Evolutionary conservation across 441 rosid genomes (phyloP), one percentile per base, ranked within the genome.

Genomic region (Mallotus japonicus): DNA sequence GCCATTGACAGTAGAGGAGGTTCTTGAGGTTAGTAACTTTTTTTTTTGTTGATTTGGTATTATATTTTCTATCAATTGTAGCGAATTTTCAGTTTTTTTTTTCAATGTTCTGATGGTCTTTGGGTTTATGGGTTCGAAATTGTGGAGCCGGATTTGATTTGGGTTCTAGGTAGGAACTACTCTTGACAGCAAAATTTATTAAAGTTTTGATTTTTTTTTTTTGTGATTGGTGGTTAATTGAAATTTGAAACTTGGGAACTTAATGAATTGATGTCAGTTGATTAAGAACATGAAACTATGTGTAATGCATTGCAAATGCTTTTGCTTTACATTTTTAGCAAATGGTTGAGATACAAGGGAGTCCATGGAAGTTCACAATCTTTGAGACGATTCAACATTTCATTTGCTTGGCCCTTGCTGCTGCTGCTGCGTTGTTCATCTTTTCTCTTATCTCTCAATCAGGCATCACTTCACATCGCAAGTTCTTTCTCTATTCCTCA

Each of bases 91-190:
- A 12, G 65, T 58, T 37, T 69, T 66, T 28, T 65, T 54, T 24
- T 24, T 51, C 24, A 49, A 32, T 65, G 37, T 11, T 69, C 65
- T 54, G 40, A 17, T 32, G 67, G 62, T 64, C 34, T 55, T 19
- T 16, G 50, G 53, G 70, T 5, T 59, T 63, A n/a, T 24, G 69
- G 61, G 34, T 69, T 72, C 32, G 63, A 72, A 4, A 65, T 15
- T 60, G 65, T 46, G 53, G 75, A 53, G 74, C 70, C 70, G 54
- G 67, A 70, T 58, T 75, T 47, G 56, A 65, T 28, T 72, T n/a
- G 68, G 47, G 72, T 28, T 76, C 17, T 24, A 8, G 56, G 13
- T 37, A 1, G 42, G 58, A 57, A 57, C 28, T 57, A n/a, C 8
- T 56, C 3, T 19, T 46, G 5, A 24, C 11, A 6, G 50, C 53